Evolutionary conservation across 768 basidiomycete genomes (phyloP).

Genomic region (Leccinum barrowsii): DNA sequence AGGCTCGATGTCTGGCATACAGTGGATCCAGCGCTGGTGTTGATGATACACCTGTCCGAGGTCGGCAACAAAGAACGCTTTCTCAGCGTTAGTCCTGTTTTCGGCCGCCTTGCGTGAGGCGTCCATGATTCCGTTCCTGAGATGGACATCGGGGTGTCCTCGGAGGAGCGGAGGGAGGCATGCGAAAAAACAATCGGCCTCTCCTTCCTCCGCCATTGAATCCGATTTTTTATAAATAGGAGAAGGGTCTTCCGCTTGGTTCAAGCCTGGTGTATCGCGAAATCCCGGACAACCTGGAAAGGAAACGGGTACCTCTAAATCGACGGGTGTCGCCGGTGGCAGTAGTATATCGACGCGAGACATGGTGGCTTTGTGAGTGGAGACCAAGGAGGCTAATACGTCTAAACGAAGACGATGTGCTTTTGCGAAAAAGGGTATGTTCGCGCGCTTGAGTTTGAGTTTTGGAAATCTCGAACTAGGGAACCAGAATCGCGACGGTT

Average conservation of each 20-base stretch:
- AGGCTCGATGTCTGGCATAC: conserved; percentile 83
- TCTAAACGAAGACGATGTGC: conserved; percentile 25
- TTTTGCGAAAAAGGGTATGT: conserved; percentile 25
- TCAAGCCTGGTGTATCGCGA: conserved; percentile 21
- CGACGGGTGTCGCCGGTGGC: conserved; percentile 26
- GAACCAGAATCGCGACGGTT: conserved; percentile 76
- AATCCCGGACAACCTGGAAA: conserved; percentile 26
- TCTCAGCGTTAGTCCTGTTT: conserved; percentile 73
- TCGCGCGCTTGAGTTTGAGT: conserved; percentile 22
- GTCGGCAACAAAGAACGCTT: conserved; percentile 96
- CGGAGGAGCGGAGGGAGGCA: conserved; percentile 62
- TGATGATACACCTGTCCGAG: conserved; percentile 84
- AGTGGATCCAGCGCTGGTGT: conserved; percentile 74
- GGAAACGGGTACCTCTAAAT: conserved; percentile 28
- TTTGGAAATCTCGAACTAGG: conserved; percentile 52
- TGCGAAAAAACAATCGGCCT: conserved; percentile 51
- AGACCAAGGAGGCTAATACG: conserved; percentile 19
- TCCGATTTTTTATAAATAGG: conserved; percentile 47
- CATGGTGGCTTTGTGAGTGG: conserved; percentile 41
- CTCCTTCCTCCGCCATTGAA: conserved; percentile 30
- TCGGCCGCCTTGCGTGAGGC: conserved; percentile 50
- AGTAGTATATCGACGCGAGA: conserved; percentile 52
- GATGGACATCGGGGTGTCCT: conserved; percentile 71
- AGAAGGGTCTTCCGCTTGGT: conserved; percentile 6
- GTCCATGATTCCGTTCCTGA: conserved; percentile 73